Evolutionary conservation across 1,284 basidiomycete species (phyloP), one percentile per base, ranked within the genome.

Genomic region (Naganishia cerealis): DNA sequence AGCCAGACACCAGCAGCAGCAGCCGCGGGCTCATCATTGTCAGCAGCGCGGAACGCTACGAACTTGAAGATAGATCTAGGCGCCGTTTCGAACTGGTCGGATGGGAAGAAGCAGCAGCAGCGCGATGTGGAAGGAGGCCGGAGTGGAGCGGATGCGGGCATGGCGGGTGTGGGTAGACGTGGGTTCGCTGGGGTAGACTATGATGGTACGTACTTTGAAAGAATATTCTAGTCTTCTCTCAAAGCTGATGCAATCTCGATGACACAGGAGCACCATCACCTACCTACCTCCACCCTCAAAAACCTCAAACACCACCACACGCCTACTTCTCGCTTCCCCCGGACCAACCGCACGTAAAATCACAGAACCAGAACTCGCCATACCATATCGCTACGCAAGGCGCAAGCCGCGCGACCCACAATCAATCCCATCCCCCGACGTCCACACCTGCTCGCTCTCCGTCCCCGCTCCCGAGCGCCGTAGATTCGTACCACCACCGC

Each of bases 121-220:
- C 62, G 36, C 15, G 52, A 42, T 62, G 33, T 48, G n/a, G 21
- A 36, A 15, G 50, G 39, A 5, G 53, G 42, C n/a, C 15, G 21
- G 73, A 85, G 77, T 10, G 91, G 90, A 4, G 91, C 90, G 1
- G 87, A 85, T 70, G 90, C 90, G 7, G 91, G 91, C 0, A 93
- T 93, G 91, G 91, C 91, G 0, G 91, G 91, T 18, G 91, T 94
- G 2, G 91, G 91, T 5, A 82, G 91, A 69, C 83, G 91, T 70
- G 91, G 90, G 0, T 93, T 94, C 71, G 46, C 46, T 3, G 89
- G 88, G 1, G 90, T 53, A 38, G 50, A 63, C 13, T 21, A 36
- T 42, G 54, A 66, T 29, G 63, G 63, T 57, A 54, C 46, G 55
- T 66, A 4, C 24, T 42, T 16, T 9, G 26, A 26, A 36, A 1